Conservation (phyloP, 1,284 basidiomycete genomes). For the Apiotrichum laibachii region DNA sequence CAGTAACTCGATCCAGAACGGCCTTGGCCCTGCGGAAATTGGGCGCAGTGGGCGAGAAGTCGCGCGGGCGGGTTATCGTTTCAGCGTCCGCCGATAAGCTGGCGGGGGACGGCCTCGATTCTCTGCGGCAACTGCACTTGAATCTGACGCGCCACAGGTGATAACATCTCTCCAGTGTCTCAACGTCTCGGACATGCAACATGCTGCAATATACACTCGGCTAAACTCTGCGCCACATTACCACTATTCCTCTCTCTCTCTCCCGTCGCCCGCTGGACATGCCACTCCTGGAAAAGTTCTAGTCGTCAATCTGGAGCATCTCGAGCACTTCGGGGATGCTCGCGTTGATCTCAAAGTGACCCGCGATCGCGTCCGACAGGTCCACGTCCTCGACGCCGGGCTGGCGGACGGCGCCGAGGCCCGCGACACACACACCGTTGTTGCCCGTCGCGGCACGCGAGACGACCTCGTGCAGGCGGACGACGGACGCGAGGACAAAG, state of each 20-base stretch:
- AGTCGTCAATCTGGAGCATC: constrained; percentile 46
- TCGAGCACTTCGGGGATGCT: constrained; percentile 47
- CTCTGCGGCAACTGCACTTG: too few relatives aligned
- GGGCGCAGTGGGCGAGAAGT: too few relatives aligned
- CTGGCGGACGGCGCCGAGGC: constrained; percentile 47
- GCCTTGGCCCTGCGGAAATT: too few relatives aligned
- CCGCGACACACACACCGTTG: constrained; percentile 49
- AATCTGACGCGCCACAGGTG: too few relatives aligned
- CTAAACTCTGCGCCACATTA: too few relatives aligned
- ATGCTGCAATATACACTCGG: too few relatives aligned
- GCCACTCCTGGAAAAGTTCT: not conserved
- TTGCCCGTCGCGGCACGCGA: constrained; percentile 49
- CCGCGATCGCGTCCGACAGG: constrained; percentile 45
- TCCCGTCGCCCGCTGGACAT: not conserved
- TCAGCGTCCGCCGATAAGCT: too few relatives aligned
- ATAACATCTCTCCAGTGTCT: too few relatives aligned
- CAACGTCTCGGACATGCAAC: too few relatives aligned
- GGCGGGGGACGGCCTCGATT: too few relatives aligned
- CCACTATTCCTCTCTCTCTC: not conserved
- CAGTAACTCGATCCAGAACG: too few relatives aligned
- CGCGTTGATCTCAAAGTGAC: constrained; percentile 50
- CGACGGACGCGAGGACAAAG: constrained; percentile 57
- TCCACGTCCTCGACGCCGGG: constrained; percentile 54
- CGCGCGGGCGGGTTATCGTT: too few relatives aligned
- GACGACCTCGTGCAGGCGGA: constrained; percentile 55